A percentile compares a stretch with the other conserved stretches of the same genome.
These are phyloP conservation scores for Xylaria longipes DNA, from an alignment of 495 filamentous ascomycete genomes.

Conservation along the genomic window DNA sequence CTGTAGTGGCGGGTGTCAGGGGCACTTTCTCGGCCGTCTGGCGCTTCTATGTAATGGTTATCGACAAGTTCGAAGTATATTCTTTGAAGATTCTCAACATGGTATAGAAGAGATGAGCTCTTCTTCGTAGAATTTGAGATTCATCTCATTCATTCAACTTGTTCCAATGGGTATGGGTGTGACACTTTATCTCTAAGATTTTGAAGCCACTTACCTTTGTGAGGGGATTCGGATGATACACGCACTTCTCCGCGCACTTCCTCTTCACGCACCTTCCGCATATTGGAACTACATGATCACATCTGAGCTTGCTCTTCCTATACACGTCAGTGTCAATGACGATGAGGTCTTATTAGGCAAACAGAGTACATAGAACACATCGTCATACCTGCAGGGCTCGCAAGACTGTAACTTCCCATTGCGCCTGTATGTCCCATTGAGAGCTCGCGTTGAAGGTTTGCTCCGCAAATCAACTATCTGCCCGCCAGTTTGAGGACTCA, in stretches of 20 bases:
- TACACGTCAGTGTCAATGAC: slow-evolving; percentile 27
- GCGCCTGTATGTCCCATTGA: slow-evolving; percentile 39
- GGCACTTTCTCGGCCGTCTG: slow-evolving; percentile 4
- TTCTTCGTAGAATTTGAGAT: not conserved
- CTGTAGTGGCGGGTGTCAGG: slow-evolving; percentile 20
- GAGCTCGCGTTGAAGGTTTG: slow-evolving; percentile 22
- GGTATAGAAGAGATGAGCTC: not conserved
- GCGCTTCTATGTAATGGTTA: slow-evolving; percentile 19
- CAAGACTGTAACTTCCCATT: slow-evolving; percentile 43
- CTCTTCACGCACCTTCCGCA: slow-evolving; percentile 41
- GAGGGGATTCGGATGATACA: slow-evolving; percentile 44
- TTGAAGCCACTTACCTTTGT: slow-evolving; percentile 34
- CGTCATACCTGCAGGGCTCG: slow-evolving; percentile 30
- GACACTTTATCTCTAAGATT: not conserved
- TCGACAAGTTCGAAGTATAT: not conserved
- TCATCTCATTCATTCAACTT: slow-evolving; percentile 1
- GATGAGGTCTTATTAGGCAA: slow-evolving; percentile 7
- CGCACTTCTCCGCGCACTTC: slow-evolving; percentile 38
- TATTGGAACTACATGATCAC: slow-evolving; percentile 43
- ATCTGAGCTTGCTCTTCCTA: slow-evolving; percentile 43
- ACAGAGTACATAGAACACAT: not conserved
- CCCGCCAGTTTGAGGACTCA: slow-evolving; percentile 37
- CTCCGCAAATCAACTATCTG: slow-evolving; percentile 41
- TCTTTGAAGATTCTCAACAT: not conserved
- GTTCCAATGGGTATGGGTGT: not conserved